Base-by-base conservation (phyloP, 2,329 filamentous ascomycete genomes). In the Zopfia rhizophila region DNA sequence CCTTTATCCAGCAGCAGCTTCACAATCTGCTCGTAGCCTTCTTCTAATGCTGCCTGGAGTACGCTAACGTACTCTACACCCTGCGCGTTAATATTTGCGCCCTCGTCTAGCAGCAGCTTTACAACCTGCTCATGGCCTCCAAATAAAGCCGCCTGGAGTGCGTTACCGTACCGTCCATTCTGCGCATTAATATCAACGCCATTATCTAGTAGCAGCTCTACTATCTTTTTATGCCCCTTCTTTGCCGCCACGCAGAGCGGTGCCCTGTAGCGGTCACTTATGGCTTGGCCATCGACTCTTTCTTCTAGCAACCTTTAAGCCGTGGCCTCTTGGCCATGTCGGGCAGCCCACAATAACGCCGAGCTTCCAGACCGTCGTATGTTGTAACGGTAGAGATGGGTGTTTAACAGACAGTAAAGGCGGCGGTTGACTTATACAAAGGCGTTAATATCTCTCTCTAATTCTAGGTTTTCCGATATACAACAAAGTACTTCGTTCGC, bases 391-490 rank as follows among this genome's bases (percentile, higher is more conserved):
- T 51, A 51, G 38, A 46, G 37, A 17, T 38, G 36, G 16, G 5
- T 35, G 30, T 51, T 43, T 24, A 46, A 17, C 11, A 43, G 21
- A 30, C 30, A 4, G 30, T 46, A 46, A 22, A 51, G 38, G 30
- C 27, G 37, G 28, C 25, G 32, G 42, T 43, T 51, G 16, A 29
- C 30, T 46, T 38, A 35, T 50, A 36, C 40, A 36, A 50, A 25
- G 30, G 40, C 46, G 36, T 50, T 50, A 11, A 45, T 50, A 43
- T 51, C 42, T 30, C 37, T 18, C 32, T 51, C 48, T 23, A 14
- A 36, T 29, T 29, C 25, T 29, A 51, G 32, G 25, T 43, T 13
- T 19, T 51, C 48, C 16, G 38, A 37, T 38, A 51, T 39, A 13
- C 12, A 7, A 11, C 5, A 23, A 16, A 46, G 42, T 14, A 51